Evolutionary conservation across 148 eudicot species (phyloP).

Genomic region (Vaccinium macrocarpon): DNA sequence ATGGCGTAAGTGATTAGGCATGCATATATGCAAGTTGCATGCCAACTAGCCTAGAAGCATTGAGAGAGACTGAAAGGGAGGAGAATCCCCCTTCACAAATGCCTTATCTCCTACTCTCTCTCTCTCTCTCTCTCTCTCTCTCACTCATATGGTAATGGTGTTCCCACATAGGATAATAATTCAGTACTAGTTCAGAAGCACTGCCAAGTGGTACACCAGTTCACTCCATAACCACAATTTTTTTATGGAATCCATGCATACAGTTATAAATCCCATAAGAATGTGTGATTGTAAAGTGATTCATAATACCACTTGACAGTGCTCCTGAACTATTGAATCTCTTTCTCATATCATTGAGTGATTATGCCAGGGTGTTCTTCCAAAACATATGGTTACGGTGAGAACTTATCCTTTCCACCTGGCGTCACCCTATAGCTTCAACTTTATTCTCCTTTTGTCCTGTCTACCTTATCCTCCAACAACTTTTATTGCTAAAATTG

Average conservation of each 20-base stretch:
- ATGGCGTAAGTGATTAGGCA: not conserved
- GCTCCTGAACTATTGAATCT: no score
- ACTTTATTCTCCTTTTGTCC: not conserved
- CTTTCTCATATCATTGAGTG: not conserved
- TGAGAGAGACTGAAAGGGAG: not conserved
- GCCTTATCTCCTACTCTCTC: slow-evolving; percentile 11
- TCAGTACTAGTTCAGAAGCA: no score
- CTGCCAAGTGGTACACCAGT: no score
- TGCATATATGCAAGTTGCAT: slow-evolving; percentile 2
- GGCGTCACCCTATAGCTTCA: slow-evolving; percentile 14
- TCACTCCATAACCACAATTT: no score
- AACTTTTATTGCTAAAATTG: not conserved
- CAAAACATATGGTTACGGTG: not conserved
- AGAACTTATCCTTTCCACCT: not conserved
- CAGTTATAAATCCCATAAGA: no score
- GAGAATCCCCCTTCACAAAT: slow-evolving; percentile 11
- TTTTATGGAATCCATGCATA: no score
- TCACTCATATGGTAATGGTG: not conserved
- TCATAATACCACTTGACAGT: no score
- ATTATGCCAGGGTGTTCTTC: not conserved
- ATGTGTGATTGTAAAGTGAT: no score
- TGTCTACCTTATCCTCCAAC: slow-evolving; percentile 1
- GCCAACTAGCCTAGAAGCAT: not conserved
- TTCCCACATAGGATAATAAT: not conserved
- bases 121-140: slow-evolving; percentile 15